Base-by-base conservation (phyloP, 164 flowering plant species). In the Saururus chinensis region DNA sequence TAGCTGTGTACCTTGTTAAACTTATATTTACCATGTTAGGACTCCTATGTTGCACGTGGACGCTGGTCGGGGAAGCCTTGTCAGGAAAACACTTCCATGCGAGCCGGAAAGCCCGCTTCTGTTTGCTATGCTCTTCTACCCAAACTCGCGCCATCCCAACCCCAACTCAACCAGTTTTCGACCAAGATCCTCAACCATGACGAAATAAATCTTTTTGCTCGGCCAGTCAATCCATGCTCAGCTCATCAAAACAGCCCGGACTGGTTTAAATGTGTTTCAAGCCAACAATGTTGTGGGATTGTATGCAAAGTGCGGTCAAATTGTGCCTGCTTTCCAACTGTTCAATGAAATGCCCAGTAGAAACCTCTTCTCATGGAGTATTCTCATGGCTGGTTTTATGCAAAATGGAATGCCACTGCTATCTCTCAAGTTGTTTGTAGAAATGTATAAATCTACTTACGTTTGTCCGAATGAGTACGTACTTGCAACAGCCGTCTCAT, bases 281-380 rank as follows among this genome's bases (percentile, higher is more conserved):
- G 48, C 68, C 0, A 88, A 81, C 66, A 76, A 81, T n/a, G 62
- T 87, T 45, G 66, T 85, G 57, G 76, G 82, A 64, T 61, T 77
- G 4, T 86, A 86, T 66, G 76, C 75, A 0, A 86, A 86, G 71
- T 79, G 85, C 25, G 74, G 71, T 16, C 66, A 66, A 54, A 21
- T 79, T 9, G 40, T 60, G 0, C 5, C 21, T 26, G 88, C 92
- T 7, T 83, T 78, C 30, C 64, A 69, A 0, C 57, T 88, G 80
- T 86, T 88, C 61, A 85, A 86, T 65, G 30, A 26, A 67, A 85
- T 87, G 87, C 73, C 53, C 24, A 61, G 73, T 5, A 74, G 82
- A 73, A 85, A 82, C 64, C 70, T 80, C 14, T 88, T 86, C 49
- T 81, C 96, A 21, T 88, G 85, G 83, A 67, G 78, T 52, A 52